These are phyloP conservation scores for Trichoderma atroviride DNA, from an alignment of 2,329 filamentous ascomycete genomes.

Conservation along the genomic window DNA sequence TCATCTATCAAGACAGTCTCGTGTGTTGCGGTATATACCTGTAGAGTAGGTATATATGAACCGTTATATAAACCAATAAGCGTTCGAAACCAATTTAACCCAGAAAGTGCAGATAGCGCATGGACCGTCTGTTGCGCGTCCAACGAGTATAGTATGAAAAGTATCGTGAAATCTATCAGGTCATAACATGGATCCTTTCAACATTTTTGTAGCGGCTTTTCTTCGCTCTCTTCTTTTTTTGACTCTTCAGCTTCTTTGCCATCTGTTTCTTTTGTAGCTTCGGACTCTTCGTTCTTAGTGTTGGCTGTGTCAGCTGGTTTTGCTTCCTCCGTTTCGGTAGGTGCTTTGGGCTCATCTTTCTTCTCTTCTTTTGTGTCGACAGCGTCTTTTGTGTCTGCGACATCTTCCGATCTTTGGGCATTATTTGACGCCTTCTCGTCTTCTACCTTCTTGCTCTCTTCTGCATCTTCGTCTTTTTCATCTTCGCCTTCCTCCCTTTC, in stretches of 20 bases:
- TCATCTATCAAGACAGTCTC: not conserved
- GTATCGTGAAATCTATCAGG: not conserved
- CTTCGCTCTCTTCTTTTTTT: not conserved
- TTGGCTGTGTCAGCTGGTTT: not conserved
- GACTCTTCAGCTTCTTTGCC: not conserved
- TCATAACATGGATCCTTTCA: not conserved
- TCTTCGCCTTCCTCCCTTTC: constrained; percentile 10
- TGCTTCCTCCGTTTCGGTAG: not conserved
- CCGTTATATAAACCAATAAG: not conserved
- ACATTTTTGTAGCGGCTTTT: not conserved
- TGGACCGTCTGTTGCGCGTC: not conserved
- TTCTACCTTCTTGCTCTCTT: not conserved
- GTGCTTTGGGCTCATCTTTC: not conserved
- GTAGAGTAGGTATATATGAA: not conserved
- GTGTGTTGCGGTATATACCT: not conserved
- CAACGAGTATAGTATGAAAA: not conserved
- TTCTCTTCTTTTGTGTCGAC: not conserved
- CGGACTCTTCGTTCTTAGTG: not conserved
- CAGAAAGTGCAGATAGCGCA: not conserved
- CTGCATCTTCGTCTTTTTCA: not conserved
- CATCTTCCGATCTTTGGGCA: not conserved
- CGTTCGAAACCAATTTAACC: not conserved
- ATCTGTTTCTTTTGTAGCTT: not conserved
- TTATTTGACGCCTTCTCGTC: not conserved
- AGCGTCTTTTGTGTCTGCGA: not conserved